phyloP scores from a whole-genome alignment of 75 land plant genomes.

The Picea glauca region DNA sequence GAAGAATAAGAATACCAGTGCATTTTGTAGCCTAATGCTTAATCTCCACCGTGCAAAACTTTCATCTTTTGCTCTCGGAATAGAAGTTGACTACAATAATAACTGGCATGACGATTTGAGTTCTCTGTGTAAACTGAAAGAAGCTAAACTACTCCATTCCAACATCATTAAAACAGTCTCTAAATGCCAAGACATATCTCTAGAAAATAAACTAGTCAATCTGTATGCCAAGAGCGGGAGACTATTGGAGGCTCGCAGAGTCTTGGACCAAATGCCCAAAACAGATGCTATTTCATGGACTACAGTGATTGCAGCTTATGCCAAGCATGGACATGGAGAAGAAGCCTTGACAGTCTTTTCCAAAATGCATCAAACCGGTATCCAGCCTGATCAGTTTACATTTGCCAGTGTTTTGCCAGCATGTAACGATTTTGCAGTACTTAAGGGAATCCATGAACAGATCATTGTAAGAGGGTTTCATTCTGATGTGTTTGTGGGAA shows the following conservation, averaged over 20 bases:
- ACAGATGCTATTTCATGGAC: conserved; percentile 60
- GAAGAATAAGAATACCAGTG: no score
- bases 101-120: no score
- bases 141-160: not conserved
- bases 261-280: conserved; percentile 41
- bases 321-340: conserved; percentile 34
- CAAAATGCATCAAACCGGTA: conserved; percentile 30
- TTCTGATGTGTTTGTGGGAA: conserved; percentile 33
- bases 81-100: no score
- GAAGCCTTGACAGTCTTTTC: conserved; percentile 35
- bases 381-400: conserved; percentile 47
- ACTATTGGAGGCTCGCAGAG: conserved; percentile 26
- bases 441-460: conserved; percentile 42
- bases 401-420: conserved; percentile 50
- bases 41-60: no score
- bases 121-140: not conserved
- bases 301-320: conserved; percentile 55
- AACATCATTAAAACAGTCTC: not conserved
- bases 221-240: conserved; percentile 41
- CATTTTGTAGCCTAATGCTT: no score
- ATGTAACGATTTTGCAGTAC: conserved; percentile 16
- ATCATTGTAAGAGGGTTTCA: conserved; percentile 25
- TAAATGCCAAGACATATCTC: not conserved
- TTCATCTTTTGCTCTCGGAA: no score
- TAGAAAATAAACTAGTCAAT: conserved; percentile 25